Evolutionary conservation across 2,329 filamentous ascomycete genomes (phyloP).

Genomic region (Decorospora gaudefroyi): DNA sequence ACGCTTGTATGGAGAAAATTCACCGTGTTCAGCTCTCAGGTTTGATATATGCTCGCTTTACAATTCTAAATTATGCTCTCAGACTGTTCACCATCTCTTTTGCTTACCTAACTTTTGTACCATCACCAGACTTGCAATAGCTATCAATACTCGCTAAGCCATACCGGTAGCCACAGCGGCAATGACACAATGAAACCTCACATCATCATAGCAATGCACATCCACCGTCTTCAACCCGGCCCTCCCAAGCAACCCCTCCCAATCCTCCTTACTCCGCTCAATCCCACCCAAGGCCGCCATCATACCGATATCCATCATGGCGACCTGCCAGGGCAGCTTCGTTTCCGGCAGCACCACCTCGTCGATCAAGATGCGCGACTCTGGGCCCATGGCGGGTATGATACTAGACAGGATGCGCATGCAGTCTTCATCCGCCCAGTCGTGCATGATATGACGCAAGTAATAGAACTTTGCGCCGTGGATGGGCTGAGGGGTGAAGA

Average conservation of each 20-base stretch:
- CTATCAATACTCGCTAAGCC: too few species aligned
- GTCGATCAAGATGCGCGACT: constrained; percentile 40
- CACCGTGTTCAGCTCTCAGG: too few species aligned
- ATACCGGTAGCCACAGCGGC: too few species aligned
- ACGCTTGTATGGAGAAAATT: too few species aligned
- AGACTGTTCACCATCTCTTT: too few species aligned
- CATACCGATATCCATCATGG: constrained; percentile 38
- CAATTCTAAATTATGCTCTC: too few species aligned
- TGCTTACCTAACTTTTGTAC: too few species aligned
- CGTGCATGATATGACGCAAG: constrained; percentile 41
- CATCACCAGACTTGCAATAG: too few species aligned
- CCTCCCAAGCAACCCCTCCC: constrained; percentile 22
- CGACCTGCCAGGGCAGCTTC: constrained; percentile 37
- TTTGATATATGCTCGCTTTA: too few species aligned
- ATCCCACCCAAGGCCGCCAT: constrained; percentile 31
- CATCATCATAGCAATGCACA: constrained; percentile 33
- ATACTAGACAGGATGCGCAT: constrained; percentile 35
- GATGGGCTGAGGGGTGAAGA: constrained; percentile 39
- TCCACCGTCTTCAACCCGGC: constrained; percentile 35
- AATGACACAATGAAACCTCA: constrained; percentile 29
- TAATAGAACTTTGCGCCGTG: constrained; percentile 43
- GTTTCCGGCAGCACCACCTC: constrained; percentile 39
- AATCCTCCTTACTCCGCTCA: constrained; percentile 33
- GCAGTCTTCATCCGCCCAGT: constrained; percentile 39
- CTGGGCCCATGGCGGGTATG: constrained; percentile 31